Evolutionary conservation across 2,329 filamentous ascomycete genomes (phyloP), one percentile per base, ranked within the genome.

Genomic region (Claviceps purpurea): DNA sequence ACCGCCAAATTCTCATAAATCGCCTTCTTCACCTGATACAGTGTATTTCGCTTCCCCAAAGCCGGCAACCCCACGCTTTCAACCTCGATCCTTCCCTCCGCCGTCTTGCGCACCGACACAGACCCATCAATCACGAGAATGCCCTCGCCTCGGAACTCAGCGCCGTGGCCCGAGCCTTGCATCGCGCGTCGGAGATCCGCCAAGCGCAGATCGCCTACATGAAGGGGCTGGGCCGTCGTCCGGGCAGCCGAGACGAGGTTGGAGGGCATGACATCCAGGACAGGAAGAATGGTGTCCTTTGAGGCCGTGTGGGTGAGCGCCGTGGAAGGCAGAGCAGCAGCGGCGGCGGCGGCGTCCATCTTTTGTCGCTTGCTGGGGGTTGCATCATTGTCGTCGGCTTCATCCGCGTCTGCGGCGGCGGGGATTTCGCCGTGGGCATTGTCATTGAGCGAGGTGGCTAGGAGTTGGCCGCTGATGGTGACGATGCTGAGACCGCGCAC

Each of bases 1-100:
- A 97, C 88, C 38, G 93, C 93, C 64, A 98, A 69, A 8, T 89
- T 90, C 59, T 95, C 88, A 65, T 98, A 98, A 57, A 98, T 94
- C 68, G 87, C 89, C 68, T 76, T 83, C 70, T 88, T 88, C 10
- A 97, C 91, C 50, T 87, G 87, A 62, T 89, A 87, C 63, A 96
- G 94, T 39, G 86, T 89, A 53, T 81, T 80, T 49, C 75, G 59
- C 54, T 63, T 58, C n/a, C 63, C 63, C 6, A 58, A 59, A n/a
- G 59, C 61, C 24, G 65, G 66, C 57, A 69, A 50, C 1, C 81
- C 85, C 5, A 85, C 81, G 54, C 84, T 85, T 70, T 95, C 91
- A 18, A 95, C 81, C 68, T 94, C 91, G 61, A 96, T 89, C 59
- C 79, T 82, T 0, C 90, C 90, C n/a, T 85, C 85, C 1, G 82